A percentile compares a stretch with the other conserved stretches of the same genome.
phyloP scores from a whole-genome alignment of 768 basidiomycete genomes.

The Candolleomyces eurysporus region DNA sequence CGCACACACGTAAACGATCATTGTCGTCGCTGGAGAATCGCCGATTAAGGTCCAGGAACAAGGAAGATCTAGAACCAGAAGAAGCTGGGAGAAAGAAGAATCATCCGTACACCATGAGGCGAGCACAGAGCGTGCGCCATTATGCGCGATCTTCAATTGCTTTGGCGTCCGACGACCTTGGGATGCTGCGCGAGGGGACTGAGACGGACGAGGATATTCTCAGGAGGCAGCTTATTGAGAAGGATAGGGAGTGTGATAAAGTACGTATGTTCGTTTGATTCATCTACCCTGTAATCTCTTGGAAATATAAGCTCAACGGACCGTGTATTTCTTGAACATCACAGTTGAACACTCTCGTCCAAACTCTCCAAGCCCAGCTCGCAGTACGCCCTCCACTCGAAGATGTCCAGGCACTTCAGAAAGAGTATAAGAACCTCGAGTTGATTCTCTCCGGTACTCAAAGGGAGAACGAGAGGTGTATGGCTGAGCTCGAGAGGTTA shows the following conservation, averaged over 20 bases:
- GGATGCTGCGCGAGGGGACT: slow-evolving; percentile 54
- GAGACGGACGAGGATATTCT: slow-evolving; percentile 62
- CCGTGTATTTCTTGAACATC: too few relatives aligned
- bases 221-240: slow-evolving; percentile 62
- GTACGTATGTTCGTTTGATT: slow-evolving; percentile 29
- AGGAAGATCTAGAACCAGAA: too few relatives aligned
- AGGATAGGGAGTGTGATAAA: slow-evolving; percentile 69
- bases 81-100: not conserved
- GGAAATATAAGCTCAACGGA: too few relatives aligned
- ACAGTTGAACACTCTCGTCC: slow-evolving; percentile 63
- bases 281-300: not conserved
- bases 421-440: slow-evolving; percentile 74
- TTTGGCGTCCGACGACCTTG: slow-evolving; percentile 55
- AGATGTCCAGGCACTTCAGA: slow-evolving; percentile 60
- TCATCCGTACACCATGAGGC: slow-evolving; percentile 43
- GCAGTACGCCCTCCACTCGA: slow-evolving; percentile 68
- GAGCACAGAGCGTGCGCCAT: slow-evolving; percentile 61
- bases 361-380: slow-evolving; percentile 63
- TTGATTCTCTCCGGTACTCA: slow-evolving; percentile 78
- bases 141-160: slow-evolving; percentile 52
- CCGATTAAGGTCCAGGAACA: too few relatives aligned
- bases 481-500: slow-evolving; percentile 76
- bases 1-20: not conserved
- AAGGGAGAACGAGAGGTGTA: slow-evolving; percentile 81
- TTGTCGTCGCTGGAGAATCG: not conserved